Percentiles rank a stretch among this genome's conserved stretches.
Conservation (phyloP, 2,329 filamentous ascomycete genomes). For the Colletotrichum ledebouriae region DNA sequence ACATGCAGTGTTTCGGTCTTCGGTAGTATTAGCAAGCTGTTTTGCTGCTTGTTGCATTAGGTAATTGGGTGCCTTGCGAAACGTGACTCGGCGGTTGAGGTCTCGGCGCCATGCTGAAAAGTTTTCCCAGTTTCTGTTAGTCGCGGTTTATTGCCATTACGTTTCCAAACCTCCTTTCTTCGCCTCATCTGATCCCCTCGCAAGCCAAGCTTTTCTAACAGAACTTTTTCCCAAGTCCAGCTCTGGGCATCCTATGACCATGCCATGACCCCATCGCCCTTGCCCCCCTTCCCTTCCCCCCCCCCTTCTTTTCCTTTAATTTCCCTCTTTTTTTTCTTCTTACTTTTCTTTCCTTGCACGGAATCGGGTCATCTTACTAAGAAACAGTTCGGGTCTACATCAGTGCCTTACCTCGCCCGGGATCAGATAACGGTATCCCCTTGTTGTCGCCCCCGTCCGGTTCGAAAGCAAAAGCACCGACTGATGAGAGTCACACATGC, state of each 20-base stretch:
- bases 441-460: background rate
- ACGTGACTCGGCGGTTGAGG: constrained; percentile 27
- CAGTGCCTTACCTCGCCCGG: constrained; percentile 6
- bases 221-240: constrained; percentile 17
- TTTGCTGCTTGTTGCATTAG: constrained; percentile 12
- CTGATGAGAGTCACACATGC: background rate
- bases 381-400: constrained; percentile 6
- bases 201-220: constrained; percentile 27
- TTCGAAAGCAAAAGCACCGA: constrained; percentile 15
- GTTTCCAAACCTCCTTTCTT: constrained; percentile 45
- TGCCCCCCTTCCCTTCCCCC: background rate
- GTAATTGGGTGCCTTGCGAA: constrained; percentile 23
- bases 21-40: background rate
- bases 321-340: background rate
- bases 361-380: constrained; percentile 15
- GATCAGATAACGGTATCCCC: background rate
- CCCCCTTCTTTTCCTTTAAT: background rate
- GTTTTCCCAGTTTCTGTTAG: constrained; percentile 42
- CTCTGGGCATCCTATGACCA: constrained; percentile 12
- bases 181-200: constrained; percentile 41
- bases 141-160: constrained; percentile 47
- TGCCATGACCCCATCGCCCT: constrained; percentile 24
- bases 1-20: constrained; percentile 11
- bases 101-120: constrained; percentile 35
- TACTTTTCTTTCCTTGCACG: background rate